Evolutionary conservation across 352 stramenopile genomes (phyloP), one percentile per base, ranked within the genome.

Genomic region (Phytophthora foliorum): DNA sequence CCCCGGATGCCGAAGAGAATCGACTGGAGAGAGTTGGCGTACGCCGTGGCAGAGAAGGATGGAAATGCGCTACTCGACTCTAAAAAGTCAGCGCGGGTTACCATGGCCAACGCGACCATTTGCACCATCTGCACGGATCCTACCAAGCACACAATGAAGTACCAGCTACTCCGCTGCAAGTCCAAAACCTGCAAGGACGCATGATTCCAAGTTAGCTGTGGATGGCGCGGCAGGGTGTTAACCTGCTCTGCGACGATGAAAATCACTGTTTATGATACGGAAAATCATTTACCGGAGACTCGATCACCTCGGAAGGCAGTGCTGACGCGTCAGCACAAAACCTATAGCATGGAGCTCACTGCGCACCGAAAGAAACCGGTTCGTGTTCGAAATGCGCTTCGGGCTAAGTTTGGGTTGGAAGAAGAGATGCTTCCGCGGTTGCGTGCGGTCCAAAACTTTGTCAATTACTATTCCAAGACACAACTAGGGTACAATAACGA

Each of bases 401-500:
- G 49, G 31, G 29, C 14, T 25, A 57, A 27, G 31, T 57, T 57
- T 42, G 27, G 49, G 17, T 41, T 57, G 16, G 49, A 57, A 6
- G 17, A 16, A 9, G 49, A 17, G 3, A 31, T 6, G 27, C 9
- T 57, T 42, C 49, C 49, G 2, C 29, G 49, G 5, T 44, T 57
- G 49, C 9, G 31, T 8, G 19, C 21, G 7, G 45, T 64, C 24
- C 57, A 64, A n/a, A 50, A 56, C 31, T 51, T 39, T 22, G 45
- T 25, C 22, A 64, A 56, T 21, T 53, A 64, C 34, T 56, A 64
- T 56, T 44, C 57, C 2, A 46, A 41, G 29, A 50, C 44, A 0
- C 14, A 49, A 14, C 42, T 64, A 4, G 44, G 44, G 7, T 41
- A 27, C 19, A 53, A 57, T 34, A 45, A 64, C 45, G 14, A 45